Evolutionary conservation across 2,329 filamentous ascomycete species (phyloP), one percentile per base, ranked within the genome.

Genomic region (Fusarium zealandicum): DNA sequence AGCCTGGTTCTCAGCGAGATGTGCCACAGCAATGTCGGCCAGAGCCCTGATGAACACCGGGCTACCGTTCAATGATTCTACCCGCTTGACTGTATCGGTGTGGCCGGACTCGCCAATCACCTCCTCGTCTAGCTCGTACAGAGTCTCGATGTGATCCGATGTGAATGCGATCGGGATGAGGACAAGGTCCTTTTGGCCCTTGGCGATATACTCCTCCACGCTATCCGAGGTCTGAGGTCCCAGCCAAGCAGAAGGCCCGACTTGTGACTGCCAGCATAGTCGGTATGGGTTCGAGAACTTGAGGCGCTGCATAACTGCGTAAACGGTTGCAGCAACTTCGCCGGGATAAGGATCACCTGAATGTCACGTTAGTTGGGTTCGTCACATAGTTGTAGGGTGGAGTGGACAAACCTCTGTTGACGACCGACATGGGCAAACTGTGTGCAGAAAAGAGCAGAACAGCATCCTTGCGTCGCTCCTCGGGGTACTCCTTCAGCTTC

Each of bases 61-160:
- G 73, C 85, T 96, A 48, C 91, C 95, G 69, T 99, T 99, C 68
- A 99, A 75, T 70, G 90, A 96, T 72, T 98, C 95, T 1, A 89
- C 91, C 51, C 95, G 85, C 80, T 96, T 96, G 59, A 99, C 87
- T 0, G 87, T 89, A 27, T 93, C 92, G 1, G 84, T 77, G 68
- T 90, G 85, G 12, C 89, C 87, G 1, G 84, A 91, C 74, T 96
- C 93, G 52, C 91, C 90, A 69, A 99, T 98, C 32, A 99, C 92
- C 75, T 99, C 95, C 67, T 91, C 82, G 72, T 99, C 95, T 45
- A 99, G 79, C 74, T 99, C 95, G 72, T 89, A 98, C 1, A 99
- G 80, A 0, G 95, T 99, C 77, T 99, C 95, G 64, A 99, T 99
- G 72, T 99, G 95, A 69, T 99, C 95, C n/a, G 91, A 96, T 0